Conservation (phyloP, 2,329 filamentous ascomycete genomes). For the Cercospora zeina region DNA sequence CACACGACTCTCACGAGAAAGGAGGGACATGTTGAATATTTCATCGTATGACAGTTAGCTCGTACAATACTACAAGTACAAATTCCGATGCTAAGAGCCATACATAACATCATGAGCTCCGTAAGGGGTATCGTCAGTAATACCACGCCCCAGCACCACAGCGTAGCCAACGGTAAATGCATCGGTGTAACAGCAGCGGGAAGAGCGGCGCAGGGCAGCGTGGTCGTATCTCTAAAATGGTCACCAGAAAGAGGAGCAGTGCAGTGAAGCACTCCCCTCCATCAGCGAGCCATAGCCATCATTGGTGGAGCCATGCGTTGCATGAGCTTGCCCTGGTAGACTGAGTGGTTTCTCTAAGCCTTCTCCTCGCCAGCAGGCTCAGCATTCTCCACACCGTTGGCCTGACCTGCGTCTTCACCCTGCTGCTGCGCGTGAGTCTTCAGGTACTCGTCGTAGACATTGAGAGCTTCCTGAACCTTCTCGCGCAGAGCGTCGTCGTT, state of each 20-base stretch:
- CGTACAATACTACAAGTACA: slow-evolving; percentile 24
- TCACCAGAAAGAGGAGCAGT: slow-evolving; percentile 20
- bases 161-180: not conserved
- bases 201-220: not conserved
- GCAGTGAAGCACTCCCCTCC: slow-evolving; percentile 22
- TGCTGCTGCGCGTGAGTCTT: slow-evolving; percentile 67
- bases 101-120: slow-evolving; percentile 25
- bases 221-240: slow-evolving; percentile 8
- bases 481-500: slow-evolving; percentile 84
- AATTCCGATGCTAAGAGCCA: slow-evolving; percentile 19
- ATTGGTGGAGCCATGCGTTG: slow-evolving; percentile 22
- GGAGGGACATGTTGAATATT: slow-evolving; percentile 8
- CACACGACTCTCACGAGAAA: not conserved
- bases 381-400: slow-evolving; percentile 41
- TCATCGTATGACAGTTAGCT: slow-evolving; percentile 20
- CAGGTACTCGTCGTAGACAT: slow-evolving; percentile 97
- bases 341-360: slow-evolving; percentile 33
- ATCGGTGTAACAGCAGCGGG: not conserved
- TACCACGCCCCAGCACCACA: slow-evolving; percentile 18
- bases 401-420: slow-evolving; percentile 28
- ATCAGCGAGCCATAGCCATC: slow-evolving; percentile 25
- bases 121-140: slow-evolving; percentile 33
- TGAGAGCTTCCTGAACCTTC: slow-evolving; percentile 97
- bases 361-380: slow-evolving; percentile 40
- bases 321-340: slow-evolving; percentile 23